Percentiles rank a stretch among this genome's conserved stretches.
Conservation (phyloP, 2,329 filamentous ascomycete genomes). For the Calonectria crousiana region DNA sequence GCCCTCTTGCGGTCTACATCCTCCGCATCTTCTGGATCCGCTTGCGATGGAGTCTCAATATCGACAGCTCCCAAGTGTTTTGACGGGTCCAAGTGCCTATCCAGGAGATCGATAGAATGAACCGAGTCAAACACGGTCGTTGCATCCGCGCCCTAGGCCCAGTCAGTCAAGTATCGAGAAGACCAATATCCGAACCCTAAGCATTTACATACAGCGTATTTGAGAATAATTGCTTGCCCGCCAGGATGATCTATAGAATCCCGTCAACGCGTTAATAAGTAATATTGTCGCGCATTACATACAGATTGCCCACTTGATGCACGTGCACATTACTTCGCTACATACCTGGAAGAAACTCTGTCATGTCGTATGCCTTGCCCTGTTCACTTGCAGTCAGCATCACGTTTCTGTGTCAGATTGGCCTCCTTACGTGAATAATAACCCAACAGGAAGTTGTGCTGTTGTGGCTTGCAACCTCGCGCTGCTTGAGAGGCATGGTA, state of each 20-base stretch:
- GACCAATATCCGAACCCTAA: not conserved
- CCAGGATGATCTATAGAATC: slow-evolving; percentile 84
- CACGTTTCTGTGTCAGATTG: slow-evolving; percentile 21
- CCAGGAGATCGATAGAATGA: slow-evolving; percentile 86
- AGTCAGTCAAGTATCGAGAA: not conserved
- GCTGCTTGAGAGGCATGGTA: not conserved
- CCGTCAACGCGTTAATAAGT: not conserved
- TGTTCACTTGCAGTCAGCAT: slow-evolving; percentile 42
- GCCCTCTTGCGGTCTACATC: slow-evolving; percentile 77
- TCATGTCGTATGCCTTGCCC: slow-evolving; percentile 90
- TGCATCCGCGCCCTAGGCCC: slow-evolving; percentile 81
- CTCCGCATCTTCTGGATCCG: slow-evolving; percentile 73
- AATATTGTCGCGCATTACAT: not conserved
- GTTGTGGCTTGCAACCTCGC: slow-evolving; percentile 77
- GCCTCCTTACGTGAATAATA: slow-evolving; percentile 78
- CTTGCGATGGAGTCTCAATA: slow-evolving; percentile 83
- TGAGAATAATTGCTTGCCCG: slow-evolving; percentile 92
- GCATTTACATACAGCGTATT: slow-evolving; percentile 77
- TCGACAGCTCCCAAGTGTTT: slow-evolving; percentile 93
- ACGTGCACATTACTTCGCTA: not conserved
- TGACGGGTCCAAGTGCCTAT: slow-evolving; percentile 83
- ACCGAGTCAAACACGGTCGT: slow-evolving; percentile 94
- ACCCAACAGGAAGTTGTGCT: slow-evolving; percentile 90
- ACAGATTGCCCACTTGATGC: not conserved
- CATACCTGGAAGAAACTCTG: slow-evolving; percentile 83